Base-by-base conservation (phyloP, 371 early-diverging fungal species). In the Mucor indicus region DNA sequence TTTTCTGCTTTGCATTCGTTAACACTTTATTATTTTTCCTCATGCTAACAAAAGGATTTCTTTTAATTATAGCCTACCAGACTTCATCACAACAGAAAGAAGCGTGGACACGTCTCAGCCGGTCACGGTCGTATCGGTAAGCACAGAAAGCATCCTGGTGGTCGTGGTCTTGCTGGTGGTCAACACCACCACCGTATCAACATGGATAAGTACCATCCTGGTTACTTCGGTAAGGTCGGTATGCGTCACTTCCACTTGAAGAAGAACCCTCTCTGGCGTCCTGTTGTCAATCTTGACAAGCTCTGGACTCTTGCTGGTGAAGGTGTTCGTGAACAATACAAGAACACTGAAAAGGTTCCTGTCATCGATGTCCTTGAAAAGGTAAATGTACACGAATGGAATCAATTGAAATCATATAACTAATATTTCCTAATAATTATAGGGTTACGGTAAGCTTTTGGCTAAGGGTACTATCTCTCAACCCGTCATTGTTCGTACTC, bases 111-210 rank as follows among this genome's bases (percentile, higher is more conserved):
- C 84, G 93, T 92, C 65, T 89, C 90, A 53, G 90, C 89, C 81
- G 92, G 92, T 81, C 91, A 92, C 85, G 92, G 92, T 83, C 90
- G 92, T 79, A 77, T 90, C 68, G 89, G 98, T 53, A 99, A 99
- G 89, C 99, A 99, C 90, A 89, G 99, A 71, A 99, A 99, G 88
- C 99, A 99, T 79, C 96, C 99, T 65, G 98, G 99, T 76, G 99
- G 99, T 89, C 90, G 99, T 77, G 99, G 99, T 94, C 83, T 93
- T 72, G 98, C 98, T 80, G 99, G 99, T 91, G 99, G 98, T 86
- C 87, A 92, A 75, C 97, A 97, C 79, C 99, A 99, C 79, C 98
- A 98, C 91, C 91, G 98, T 64, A 98, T 95, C 81, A 95, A 95
- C 87, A 95, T 99, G 90, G 95, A 98, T 83, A 97, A 91, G 89